These are phyloP conservation scores for Cytospora leucostoma DNA, from an alignment of 2,329 filamentous ascomycete species.

Conservation along the genomic window DNA sequence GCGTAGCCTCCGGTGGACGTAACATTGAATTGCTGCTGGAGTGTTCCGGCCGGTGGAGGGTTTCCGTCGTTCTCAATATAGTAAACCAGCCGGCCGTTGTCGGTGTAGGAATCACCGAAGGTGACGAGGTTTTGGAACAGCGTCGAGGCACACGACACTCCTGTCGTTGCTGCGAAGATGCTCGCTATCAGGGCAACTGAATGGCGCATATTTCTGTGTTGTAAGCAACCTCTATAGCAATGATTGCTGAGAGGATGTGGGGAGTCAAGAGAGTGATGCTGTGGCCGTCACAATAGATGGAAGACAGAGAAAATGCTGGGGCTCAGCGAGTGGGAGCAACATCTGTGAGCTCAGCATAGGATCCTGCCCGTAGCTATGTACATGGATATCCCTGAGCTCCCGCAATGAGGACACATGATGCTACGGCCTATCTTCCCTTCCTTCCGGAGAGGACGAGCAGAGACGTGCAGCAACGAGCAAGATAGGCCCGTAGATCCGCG, in stretches of 20 bases:
- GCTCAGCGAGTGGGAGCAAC: not conserved
- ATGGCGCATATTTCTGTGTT: constrained; percentile 5
- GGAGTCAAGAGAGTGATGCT: not conserved
- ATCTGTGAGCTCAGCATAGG: not conserved
- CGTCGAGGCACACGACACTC: constrained; percentile 34
- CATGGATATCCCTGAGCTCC: not conserved
- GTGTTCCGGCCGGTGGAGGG: constrained; percentile 61
- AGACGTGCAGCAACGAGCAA: not conserved
- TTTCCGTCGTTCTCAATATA: constrained; percentile 59
- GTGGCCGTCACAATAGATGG: not conserved
- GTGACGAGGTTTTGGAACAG: constrained; percentile 63
- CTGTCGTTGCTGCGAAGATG: constrained; percentile 7
- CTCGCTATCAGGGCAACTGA: not conserved
- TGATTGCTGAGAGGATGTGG: not conserved
- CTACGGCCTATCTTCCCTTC: not conserved
- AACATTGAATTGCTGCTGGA: constrained; percentile 47
- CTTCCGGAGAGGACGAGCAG: constrained; percentile 2
- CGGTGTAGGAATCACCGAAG: constrained; percentile 78
- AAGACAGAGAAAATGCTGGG: too few relatives aligned
- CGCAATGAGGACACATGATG: not conserved
- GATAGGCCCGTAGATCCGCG: constrained; percentile 1
- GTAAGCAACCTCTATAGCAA: not conserved
- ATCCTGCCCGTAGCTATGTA: not conserved
- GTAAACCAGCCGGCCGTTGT: constrained; percentile 67
- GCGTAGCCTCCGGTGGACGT: constrained; percentile 66